These are phyloP conservation scores for Pseudogymnoascus sp. DNA, from an alignment of 2,329 filamentous ascomycete genomes.

Conservation along the genomic window DNA sequence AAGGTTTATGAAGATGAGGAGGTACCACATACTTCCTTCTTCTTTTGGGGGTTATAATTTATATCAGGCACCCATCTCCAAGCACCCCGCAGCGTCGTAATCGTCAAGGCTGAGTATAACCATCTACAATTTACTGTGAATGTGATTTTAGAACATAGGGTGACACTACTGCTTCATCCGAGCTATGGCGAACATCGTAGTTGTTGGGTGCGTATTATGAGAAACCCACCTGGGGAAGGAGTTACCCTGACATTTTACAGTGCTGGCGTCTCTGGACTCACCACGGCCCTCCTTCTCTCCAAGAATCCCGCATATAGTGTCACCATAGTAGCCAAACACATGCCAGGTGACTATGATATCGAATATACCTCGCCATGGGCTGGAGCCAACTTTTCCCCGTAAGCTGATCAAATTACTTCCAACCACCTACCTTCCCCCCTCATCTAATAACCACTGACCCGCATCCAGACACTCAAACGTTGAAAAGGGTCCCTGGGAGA, in stretches of 20 bases:
- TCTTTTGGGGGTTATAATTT: background rate
- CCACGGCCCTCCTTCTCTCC: slow-evolving; percentile 54
- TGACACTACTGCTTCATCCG: background rate
- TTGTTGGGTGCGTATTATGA: slow-evolving; percentile 28
- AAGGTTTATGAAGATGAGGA: background rate
- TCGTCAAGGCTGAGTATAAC: background rate
- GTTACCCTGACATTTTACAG: slow-evolving; percentile 28
- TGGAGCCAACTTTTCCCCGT: slow-evolving; percentile 73
- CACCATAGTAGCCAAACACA: slow-evolving; percentile 74
- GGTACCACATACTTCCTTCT: background rate
- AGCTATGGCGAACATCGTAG: slow-evolving; percentile 27
- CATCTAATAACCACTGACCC: slow-evolving; percentile 4
- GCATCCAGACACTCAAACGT: slow-evolving; percentile 11
- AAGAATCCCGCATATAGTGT: slow-evolving; percentile 47
- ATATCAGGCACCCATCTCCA: background rate
- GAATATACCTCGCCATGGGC: slow-evolving; percentile 89
- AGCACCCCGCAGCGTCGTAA: background rate
- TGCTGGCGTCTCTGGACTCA: slow-evolving; percentile 58
- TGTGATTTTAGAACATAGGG: background rate
- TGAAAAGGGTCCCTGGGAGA: slow-evolving; percentile 44
- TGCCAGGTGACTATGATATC: slow-evolving; percentile 88
- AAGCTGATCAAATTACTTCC: slow-evolving; percentile 26
- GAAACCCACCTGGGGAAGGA: background rate
- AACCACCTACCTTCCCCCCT: no score
- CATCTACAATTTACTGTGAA: background rate